phyloP scores from a whole-genome alignment of 257 asterid genomes.

The Galeopsis tetrahit region DNA sequence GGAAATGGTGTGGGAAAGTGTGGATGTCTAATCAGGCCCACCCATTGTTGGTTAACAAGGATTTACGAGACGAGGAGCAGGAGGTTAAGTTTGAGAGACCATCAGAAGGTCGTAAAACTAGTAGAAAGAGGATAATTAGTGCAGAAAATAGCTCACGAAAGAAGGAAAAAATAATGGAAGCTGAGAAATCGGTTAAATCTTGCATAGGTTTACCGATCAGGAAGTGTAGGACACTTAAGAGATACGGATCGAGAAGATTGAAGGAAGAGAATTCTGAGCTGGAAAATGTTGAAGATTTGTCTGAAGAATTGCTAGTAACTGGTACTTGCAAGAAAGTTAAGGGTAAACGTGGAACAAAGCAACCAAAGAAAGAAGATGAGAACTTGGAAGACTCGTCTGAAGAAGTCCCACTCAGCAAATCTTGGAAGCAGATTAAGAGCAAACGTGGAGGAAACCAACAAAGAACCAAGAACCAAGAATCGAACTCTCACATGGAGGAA shows the following conservation, averaged over 20 bases:
- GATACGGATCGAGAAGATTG: slow-evolving; percentile 37
- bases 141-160: slow-evolving; percentile 41
- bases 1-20: slow-evolving; percentile 98
- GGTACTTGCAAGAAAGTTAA: slow-evolving; percentile 35
- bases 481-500: slow-evolving; percentile 12
- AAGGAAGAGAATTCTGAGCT: slow-evolving; percentile 40
- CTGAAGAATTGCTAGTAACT: slow-evolving; percentile 32
- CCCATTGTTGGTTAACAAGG: slow-evolving; percentile 65
- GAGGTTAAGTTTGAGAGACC: slow-evolving; percentile 52
- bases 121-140: slow-evolving; percentile 53
- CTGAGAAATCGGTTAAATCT: slow-evolving; percentile 37
- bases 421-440: slow-evolving; percentile 52
- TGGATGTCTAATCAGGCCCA: slow-evolving; percentile 98
- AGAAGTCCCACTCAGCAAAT: slow-evolving; percentile 47
- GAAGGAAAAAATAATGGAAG: slow-evolving; percentile 42
- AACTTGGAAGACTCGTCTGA: slow-evolving; percentile 47
- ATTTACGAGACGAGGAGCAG: slow-evolving; percentile 46
- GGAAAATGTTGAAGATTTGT: slow-evolving; percentile 36
- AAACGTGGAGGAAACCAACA: slow-evolving; percentile 48
- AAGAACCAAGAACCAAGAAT: slow-evolving; percentile 40
- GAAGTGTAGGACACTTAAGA: slow-evolving; percentile 33
- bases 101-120: slow-evolving; percentile 40
- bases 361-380: slow-evolving; percentile 41
- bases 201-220: slow-evolving; percentile 25
- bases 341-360: slow-evolving; percentile 33